Base-by-base conservation (phyloP, 1,284 basidiomycete species). In the Ganoderma lucidum region DNA sequence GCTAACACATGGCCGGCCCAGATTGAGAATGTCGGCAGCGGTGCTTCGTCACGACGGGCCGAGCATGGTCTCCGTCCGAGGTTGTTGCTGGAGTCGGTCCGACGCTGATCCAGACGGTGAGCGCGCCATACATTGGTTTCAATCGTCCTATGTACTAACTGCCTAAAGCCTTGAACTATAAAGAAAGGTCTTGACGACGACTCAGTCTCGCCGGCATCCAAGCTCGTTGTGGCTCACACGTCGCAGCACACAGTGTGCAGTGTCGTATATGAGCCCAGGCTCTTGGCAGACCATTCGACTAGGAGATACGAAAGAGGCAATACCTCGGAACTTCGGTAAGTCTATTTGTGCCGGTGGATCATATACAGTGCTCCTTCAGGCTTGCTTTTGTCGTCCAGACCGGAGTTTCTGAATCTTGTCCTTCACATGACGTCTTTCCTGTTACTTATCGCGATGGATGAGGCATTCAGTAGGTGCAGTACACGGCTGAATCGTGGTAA, bases 11-110 rank as follows among this genome's bases (percentile, higher is more conserved):
- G n/a, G n/a, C n/a, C n/a, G n/a, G n/a, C n/a, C n/a, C n/a, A n/a
- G n/a, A n/a, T n/a, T 56, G 55, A 35, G 55, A 35, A 32, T 19
- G 12, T 23, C 56, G 17, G 56, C 35, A 10, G 56, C 9, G 32
- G 12, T 4, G 23, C 8, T 60, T 12, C 58, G 23, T 59, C 55
- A 56, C 55, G 55, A n/a, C n/a, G n/a, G n/a, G n/a, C n/a, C n/a
- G n/a, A 56, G 55, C 28, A 32, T 35, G 55, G 30, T 17, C 35
- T n/a, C 35, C 56, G 53, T 55, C 58, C 58, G 58, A 60, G n/a
- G 17, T 60, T 60, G 19, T 41, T 23, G 37, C 58, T 42, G n/a
- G 19, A 42, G 39, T 60, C 37, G 37, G 58, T 23, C 58, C 58
- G 58, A 60, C 58, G n/a, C 37, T 60, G 9, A 41, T 41, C 58